phyloP scores from a whole-genome alignment of 208 protist species.

The Naegleria fowleri region DNA sequence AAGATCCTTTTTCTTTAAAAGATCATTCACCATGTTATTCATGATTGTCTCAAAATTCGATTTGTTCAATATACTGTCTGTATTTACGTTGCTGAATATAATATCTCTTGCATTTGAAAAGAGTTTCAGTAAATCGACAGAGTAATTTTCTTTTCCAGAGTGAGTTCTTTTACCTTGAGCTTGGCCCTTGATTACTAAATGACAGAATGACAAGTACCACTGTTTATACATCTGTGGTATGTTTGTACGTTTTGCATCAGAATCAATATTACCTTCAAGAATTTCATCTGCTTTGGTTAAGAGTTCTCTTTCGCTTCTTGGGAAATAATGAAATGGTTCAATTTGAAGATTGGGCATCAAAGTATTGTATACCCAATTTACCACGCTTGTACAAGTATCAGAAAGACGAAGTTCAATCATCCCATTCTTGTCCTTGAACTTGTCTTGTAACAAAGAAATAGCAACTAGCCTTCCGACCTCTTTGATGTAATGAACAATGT shows the following conservation, averaged over 20 bases:
- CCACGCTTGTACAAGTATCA: too few relatives aligned
- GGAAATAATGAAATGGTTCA: too few relatives aligned
- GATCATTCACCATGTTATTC: neutral
- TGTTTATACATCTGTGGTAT: neutral
- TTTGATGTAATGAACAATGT: too few relatives aligned
- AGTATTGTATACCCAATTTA: too few relatives aligned
- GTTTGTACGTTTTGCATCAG: neutral
- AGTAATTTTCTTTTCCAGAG: neutral
- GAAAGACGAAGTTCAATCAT: too few relatives aligned
- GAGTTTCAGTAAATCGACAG: neutral
- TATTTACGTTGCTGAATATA: neutral
- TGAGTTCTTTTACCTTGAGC: neutral
- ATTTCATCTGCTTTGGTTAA: neutral
- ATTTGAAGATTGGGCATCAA: too few relatives aligned
- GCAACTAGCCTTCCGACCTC: too few relatives aligned
- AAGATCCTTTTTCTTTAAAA: neutral
- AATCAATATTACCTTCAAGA: neutral
- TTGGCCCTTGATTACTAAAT: neutral
- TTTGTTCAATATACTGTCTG: neutral
- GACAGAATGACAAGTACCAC: neutral
- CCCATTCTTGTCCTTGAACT: too few relatives aligned
- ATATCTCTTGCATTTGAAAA: neutral
- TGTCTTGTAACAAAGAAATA: too few relatives aligned
- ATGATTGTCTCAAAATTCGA: neutral
- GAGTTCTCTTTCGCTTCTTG: neutral